These are phyloP conservation scores for Chrysoporthe deuterocubensis DNA, from an alignment of 2,329 filamentous ascomycete genomes.

Conservation along the genomic window DNA sequence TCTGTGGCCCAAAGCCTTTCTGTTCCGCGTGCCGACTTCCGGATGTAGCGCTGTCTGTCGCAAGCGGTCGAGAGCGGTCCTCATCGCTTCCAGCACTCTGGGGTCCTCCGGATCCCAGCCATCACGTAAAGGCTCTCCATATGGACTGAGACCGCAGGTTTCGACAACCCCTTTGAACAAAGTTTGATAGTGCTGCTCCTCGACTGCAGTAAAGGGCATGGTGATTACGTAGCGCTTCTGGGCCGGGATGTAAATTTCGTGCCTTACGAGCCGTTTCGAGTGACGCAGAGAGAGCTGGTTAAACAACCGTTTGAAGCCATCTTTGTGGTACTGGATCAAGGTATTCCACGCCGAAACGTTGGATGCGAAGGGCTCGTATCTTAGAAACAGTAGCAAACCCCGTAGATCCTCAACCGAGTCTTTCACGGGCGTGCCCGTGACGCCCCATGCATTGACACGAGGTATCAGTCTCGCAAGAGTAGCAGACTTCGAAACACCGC, in stretches of 20 bases:
- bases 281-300: conserved; percentile 77
- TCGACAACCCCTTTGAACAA: conserved; percentile 77
- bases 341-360: conserved; percentile 68
- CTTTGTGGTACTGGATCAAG: conserved; percentile 63
- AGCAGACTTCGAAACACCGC: conserved; percentile 81
- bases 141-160: conserved; percentile 65
- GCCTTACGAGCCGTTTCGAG: conserved; percentile 78
- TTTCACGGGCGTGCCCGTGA: conserved; percentile 88
- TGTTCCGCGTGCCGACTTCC: conserved; percentile 72
- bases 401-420: conserved; percentile 70
- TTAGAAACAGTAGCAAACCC: conserved; percentile 80
- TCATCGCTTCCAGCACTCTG: conserved; percentile 70
- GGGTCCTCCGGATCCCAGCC: conserved; percentile 69
- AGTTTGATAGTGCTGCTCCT: conserved; percentile 85
- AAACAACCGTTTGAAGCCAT: conserved; percentile 72
- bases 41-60: conserved; percentile 87
- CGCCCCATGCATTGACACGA: conserved; percentile 85
- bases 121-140: conserved; percentile 64
- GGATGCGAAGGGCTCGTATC: conserved; percentile 75
- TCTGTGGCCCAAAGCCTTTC: conserved; percentile 65
- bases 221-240: conserved; percentile 89
- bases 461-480: conserved; percentile 79
- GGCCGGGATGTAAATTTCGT: conserved; percentile 77
- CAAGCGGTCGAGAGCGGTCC: conserved; percentile 75
- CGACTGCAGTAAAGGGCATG: conserved; percentile 86